Conservation (phyloP, 305 asterid genomes). For the Stenogyne calaminthoides region DNA sequence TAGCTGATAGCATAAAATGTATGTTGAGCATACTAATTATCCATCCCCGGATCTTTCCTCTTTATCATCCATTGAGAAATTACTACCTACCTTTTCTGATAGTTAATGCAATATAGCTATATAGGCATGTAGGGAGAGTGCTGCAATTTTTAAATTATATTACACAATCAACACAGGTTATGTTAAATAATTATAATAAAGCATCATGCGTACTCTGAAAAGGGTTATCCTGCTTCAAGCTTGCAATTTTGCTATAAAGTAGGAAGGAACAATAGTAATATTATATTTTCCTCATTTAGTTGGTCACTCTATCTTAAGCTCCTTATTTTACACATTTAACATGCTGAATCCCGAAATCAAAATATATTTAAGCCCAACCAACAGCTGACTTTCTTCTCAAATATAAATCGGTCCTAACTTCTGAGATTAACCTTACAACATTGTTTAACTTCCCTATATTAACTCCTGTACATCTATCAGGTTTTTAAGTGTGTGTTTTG, state of each 20-base stretch:
- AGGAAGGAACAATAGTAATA: neutral
- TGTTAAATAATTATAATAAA: neutral
- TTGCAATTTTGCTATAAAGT: neutral
- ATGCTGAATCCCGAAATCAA: neutral
- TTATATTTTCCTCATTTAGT: neutral
- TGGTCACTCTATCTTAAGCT: neutral
- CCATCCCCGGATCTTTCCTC: neutral
- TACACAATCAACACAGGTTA: neutral
- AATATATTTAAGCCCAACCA: neutral
- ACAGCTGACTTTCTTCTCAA: slow-evolving; percentile 5
- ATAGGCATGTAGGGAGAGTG: neutral
- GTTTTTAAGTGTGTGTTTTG: no score
- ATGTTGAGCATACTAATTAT: neutral
- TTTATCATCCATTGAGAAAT: neutral
- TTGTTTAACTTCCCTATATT: neutral
- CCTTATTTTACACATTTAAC: neutral
- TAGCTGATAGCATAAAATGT: neutral
- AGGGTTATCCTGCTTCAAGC: slow-evolving; percentile 1
- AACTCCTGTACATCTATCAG: neutral
- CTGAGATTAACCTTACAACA: neutral
- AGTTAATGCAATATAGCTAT: neutral
- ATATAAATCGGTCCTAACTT: neutral
- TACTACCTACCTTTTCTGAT: neutral
- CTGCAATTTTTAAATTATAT: neutral
- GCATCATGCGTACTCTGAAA: neutral